Conservation (phyloP, 2,329 filamentous ascomycete species). For the Fusarium subtropicale region DNA sequence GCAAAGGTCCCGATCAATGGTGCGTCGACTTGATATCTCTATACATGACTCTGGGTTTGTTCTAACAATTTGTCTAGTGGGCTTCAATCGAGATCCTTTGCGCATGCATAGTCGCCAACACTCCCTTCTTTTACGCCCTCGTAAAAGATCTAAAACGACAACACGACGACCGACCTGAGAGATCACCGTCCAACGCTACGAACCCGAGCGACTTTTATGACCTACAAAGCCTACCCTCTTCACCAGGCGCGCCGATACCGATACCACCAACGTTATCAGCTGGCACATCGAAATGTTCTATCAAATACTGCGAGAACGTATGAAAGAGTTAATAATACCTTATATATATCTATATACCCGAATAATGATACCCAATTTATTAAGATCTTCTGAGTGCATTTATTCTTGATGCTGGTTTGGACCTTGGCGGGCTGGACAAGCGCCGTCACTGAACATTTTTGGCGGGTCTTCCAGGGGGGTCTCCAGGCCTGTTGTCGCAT, state of each 20-base stretch:
- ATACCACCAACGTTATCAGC: not conserved
- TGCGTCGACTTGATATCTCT: slow-evolving; percentile 13
- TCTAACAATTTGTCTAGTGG: slow-evolving; percentile 39
- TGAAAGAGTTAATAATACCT: not conserved
- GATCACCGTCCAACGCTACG: slow-evolving; percentile 26
- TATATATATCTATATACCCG: not conserved
- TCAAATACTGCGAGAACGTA: slow-evolving; percentile 16
- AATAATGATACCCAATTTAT: slow-evolving; percentile 22
- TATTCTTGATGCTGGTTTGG: not conserved
- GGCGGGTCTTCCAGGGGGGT: not conserved
- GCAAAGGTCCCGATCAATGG: slow-evolving; percentile 48
- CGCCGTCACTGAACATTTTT: not conserved
- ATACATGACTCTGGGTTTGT: too few relatives aligned
- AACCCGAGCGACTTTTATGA: slow-evolving; percentile 23
- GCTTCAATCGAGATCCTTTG: slow-evolving; percentile 51
- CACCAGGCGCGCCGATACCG: not conserved
- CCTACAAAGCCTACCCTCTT: slow-evolving; percentile 32
- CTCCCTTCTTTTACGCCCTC: slow-evolving; percentile 48
- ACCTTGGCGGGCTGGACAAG: not conserved
- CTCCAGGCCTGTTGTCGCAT: not conserved
- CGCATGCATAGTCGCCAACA: slow-evolving; percentile 50
- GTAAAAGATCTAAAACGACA: slow-evolving; percentile 45
- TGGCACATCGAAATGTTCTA: slow-evolving; percentile 5
- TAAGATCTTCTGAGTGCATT: not conserved
- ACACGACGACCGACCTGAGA: slow-evolving; percentile 39